A percentile compares a stretch with the other conserved stretches of the same genome.
These are phyloP conservation scores for Claviceps maximensis DNA, from an alignment of 2,329 filamentous ascomycete species.

Conservation along the genomic window DNA sequence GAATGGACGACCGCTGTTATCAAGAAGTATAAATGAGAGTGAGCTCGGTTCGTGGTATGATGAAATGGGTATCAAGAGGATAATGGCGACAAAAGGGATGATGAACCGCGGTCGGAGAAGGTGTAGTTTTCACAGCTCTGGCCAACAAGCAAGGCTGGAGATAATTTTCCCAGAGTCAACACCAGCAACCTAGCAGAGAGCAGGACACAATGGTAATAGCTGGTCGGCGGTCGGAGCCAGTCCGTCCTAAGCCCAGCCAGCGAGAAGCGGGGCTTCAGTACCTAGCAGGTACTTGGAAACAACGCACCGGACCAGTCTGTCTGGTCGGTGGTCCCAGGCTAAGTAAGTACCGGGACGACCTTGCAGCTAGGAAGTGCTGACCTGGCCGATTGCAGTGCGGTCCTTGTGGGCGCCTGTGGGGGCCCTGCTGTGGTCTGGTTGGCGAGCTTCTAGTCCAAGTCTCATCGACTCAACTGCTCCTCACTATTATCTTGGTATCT, in stretches of 20 bases:
- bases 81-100: slow-evolving; percentile 13
- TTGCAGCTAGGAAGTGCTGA: background rate
- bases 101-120: slow-evolving; percentile 16
- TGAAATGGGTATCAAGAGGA: slow-evolving; percentile 21
- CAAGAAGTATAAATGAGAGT: background rate
- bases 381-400: background rate
- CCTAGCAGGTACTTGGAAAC: background rate
- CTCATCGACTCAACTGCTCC: no score
- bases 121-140: slow-evolving; percentile 21
- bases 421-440: no score
- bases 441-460: no score
- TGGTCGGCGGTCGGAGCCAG: background rate
- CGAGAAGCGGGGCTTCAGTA: background rate
- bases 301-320: background rate
- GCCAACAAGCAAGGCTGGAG: slow-evolving; percentile 17
- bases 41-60: slow-evolving; percentile 11
- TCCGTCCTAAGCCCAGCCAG: background rate
- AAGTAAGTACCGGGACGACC: no score
- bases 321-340: background rate
- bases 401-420: no score
- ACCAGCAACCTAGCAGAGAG: slow-evolving; percentile 9
- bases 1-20: background rate
- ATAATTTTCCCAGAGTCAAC: slow-evolving; percentile 17
- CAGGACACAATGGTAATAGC: background rate
- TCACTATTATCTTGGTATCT: no score